These are phyloP conservation scores for Circinella umbellata DNA, from an alignment of 371 early-diverging fungal genomes.

Conservation along the genomic window DNA sequence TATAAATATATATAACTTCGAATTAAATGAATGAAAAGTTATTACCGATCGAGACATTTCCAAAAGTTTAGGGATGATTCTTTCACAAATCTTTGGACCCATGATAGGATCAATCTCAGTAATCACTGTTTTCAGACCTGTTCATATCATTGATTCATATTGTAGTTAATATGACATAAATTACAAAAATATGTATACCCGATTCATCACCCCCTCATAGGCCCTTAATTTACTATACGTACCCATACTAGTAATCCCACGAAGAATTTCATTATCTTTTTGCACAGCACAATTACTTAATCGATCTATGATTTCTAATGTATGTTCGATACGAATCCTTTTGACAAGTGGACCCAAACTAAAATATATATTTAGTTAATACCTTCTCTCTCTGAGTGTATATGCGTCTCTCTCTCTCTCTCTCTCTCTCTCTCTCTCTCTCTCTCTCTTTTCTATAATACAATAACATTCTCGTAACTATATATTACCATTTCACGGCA, in stretches of 20 bases:
- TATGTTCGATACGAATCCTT: slow-evolving; percentile 69
- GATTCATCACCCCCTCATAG: no score
- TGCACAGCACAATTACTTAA: slow-evolving; percentile 64
- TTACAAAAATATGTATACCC: no score
- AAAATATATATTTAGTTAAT: neutral
- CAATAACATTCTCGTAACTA: neutral
- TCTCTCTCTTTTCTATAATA: no score
- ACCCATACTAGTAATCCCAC: slow-evolving; percentile 86
- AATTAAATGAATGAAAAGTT: no score
- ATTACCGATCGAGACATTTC: slow-evolving; percentile 17
- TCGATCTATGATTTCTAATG: slow-evolving; percentile 71
- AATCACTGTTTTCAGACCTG: slow-evolving; percentile 80
- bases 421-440: no score
- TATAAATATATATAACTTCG: no score
- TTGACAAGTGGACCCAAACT: slow-evolving; percentile 82
- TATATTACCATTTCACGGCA: slow-evolving; percentile 82
- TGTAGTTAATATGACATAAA: no score
- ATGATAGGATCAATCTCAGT: slow-evolving; percentile 57
- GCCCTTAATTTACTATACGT: slow-evolving; percentile 9
- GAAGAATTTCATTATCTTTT: slow-evolving; percentile 61
- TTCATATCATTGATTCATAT: no score
- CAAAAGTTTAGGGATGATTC: slow-evolving; percentile 69
- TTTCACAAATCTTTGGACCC: slow-evolving; percentile 59
- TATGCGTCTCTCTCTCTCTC: no score
- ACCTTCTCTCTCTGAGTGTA: no score